Percentiles rank a stretch among this genome's conserved stretches.
phyloP scores from a whole-genome alignment of 352 stramenopile species.

The Peronospora tabacina region DNA sequence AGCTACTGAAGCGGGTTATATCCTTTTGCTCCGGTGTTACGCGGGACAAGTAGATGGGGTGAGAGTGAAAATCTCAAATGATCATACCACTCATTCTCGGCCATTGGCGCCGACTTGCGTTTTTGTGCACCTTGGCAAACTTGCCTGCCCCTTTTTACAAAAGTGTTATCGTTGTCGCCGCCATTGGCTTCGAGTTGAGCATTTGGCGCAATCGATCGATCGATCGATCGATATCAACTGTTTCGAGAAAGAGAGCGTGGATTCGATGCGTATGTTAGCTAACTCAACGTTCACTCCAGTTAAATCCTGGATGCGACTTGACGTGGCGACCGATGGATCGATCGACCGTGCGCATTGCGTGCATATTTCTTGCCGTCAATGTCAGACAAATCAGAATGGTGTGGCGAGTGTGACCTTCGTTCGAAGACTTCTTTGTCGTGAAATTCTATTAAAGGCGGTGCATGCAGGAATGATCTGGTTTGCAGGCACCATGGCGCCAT shows the following conservation, averaged over 20 bases:
- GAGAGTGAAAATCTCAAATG: slow-evolving; percentile 37
- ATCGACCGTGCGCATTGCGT: not conserved
- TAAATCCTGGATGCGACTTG: slow-evolving; percentile 24
- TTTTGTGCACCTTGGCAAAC: slow-evolving; percentile 28
- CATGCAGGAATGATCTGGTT: slow-evolving; percentile 3
- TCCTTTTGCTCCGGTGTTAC: slow-evolving; percentile 34
- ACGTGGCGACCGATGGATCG: slow-evolving; percentile 17
- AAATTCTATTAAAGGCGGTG: not conserved
- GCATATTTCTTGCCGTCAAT: not conserved
- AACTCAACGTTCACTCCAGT: slow-evolving; percentile 1
- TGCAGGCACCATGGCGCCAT: slow-evolving; percentile 7
- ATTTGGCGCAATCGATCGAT: slow-evolving; percentile 1
- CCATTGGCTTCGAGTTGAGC: slow-evolving; percentile 1
- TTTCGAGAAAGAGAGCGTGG: slow-evolving; percentile 16
- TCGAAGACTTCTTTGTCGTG: slow-evolving; percentile 6
- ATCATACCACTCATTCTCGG: slow-evolving; percentile 6
- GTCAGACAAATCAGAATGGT: slow-evolving; percentile 12
- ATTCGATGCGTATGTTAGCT: not conserved
- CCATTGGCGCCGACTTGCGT: slow-evolving; percentile 6
- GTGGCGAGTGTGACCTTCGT: slow-evolving; percentile 12
- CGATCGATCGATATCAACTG: slow-evolving; percentile 2
- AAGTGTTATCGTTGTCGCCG: slow-evolving; percentile 8
- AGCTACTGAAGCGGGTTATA: slow-evolving; percentile 36
- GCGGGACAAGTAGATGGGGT: slow-evolving; percentile 36
- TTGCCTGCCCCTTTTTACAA: slow-evolving; percentile 10